A percentile compares a stretch with the other conserved stretches of the same genome.
phyloP scores from a whole-genome alignment of 1,284 basidiomycete genomes.

The Termitomyces sp. region DNA sequence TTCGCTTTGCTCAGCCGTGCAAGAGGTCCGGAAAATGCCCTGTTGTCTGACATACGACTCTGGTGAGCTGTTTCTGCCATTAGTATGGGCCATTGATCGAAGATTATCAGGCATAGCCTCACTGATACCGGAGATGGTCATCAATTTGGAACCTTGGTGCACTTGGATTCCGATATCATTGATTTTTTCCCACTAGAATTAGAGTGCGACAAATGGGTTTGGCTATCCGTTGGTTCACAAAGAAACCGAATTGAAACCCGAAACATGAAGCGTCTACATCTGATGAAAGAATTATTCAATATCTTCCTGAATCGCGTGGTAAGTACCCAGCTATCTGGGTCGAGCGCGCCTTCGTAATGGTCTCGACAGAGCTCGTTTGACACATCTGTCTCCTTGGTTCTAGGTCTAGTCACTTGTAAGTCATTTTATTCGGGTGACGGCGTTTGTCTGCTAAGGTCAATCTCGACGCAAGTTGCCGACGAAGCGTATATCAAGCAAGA shows the following conservation, averaged over 20 bases:
- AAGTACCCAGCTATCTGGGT: not conserved
- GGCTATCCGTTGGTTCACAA: not conserved
- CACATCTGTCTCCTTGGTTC: not conserved
- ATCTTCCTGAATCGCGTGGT: not conserved
- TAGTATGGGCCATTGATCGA: too few relatives aligned
- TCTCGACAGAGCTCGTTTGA: not conserved
- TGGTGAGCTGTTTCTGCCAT: not conserved
- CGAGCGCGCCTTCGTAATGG: too few relatives aligned
- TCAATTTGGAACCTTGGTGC: not conserved
- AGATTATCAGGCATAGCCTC: not conserved
- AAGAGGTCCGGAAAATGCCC: not conserved
- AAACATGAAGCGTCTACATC: not conserved
- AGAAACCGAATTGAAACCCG: not conserved
- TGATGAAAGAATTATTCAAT: not conserved
- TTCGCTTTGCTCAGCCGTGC: not conserved
- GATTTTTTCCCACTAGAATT: not conserved
- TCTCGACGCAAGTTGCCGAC: not conserved
- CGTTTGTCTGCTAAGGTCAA: not conserved
- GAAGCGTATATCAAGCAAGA: not conserved
- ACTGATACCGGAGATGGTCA: not conserved
- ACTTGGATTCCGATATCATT: not conserved
- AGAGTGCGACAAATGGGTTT: not conserved
- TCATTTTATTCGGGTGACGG: not conserved
- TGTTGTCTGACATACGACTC: not conserved
- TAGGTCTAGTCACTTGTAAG: not conserved